A percentile compares a stretch with the other conserved stretches of the same genome.
These are phyloP conservation scores for Thalassiosira ordinaria DNA, from an alignment of 352 stramenopile genomes.

Conservation along the genomic window DNA sequence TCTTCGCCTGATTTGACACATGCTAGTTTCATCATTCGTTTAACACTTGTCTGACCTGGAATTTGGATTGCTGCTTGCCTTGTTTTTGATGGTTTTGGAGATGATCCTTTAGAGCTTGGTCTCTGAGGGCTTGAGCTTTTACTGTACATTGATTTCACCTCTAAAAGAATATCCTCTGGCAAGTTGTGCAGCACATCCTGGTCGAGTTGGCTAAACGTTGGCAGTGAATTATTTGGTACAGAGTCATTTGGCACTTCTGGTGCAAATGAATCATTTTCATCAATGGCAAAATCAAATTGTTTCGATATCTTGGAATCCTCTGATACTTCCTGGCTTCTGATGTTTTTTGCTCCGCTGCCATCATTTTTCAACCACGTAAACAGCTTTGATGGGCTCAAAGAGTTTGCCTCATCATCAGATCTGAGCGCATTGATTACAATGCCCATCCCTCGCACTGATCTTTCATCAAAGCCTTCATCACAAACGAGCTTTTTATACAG, in stretches of 20 bases:
- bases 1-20: slow-evolving; percentile 70
- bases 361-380: slow-evolving; percentile 54
- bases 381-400: slow-evolving; percentile 39
- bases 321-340: neutral
- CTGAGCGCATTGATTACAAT: slow-evolving; percentile 71
- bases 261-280: slow-evolving; percentile 2
- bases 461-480: slow-evolving; percentile 55
- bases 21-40: slow-evolving; percentile 78
- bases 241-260: neutral
- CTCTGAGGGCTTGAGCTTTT: slow-evolving; percentile 18
- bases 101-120: slow-evolving; percentile 9
- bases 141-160: slow-evolving; percentile 48
- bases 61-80: slow-evolving; percentile 31
- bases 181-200: slow-evolving; percentile 58
- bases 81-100: slow-evolving; percentile 29
- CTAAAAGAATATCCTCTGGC: slow-evolving; percentile 55
- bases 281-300: slow-evolving; percentile 19
- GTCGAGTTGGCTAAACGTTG: slow-evolving; percentile 65
- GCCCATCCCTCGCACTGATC: slow-evolving; percentile 80
- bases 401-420: slow-evolving; percentile 36
- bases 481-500: slow-evolving; percentile 74
- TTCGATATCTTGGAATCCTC: slow-evolving; percentile 8
- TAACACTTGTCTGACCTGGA: slow-evolving; percentile 66
- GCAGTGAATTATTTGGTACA: slow-evolving; percentile 19
- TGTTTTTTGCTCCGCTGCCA: neutral